These are phyloP conservation scores for Dalbergia cochinchinensis DNA, from an alignment of 306 rosid species.

Conservation along the genomic window DNA sequence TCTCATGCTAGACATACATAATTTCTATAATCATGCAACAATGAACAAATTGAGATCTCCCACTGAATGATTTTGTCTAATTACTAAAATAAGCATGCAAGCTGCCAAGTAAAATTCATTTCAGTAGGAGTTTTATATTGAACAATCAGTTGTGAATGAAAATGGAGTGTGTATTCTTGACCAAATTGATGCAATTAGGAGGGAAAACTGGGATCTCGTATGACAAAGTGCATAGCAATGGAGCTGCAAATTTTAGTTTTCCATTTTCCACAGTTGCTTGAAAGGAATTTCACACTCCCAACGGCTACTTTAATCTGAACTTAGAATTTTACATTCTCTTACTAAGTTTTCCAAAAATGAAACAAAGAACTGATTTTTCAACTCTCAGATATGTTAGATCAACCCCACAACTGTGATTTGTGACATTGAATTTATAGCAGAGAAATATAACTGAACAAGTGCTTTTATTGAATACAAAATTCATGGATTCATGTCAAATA, in stretches of 20 bases:
- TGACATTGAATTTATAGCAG: constrained; percentile 23
- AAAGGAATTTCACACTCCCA: background rate
- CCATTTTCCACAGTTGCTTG: background rate
- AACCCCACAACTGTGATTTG: background rate
- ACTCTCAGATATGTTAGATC: background rate
- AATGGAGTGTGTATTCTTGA: background rate
- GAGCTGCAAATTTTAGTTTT: background rate
- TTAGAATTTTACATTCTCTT: background rate
- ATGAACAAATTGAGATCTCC: too few species aligned
- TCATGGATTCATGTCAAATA: background rate
- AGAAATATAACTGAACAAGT: constrained; percentile 17
- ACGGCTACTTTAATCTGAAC: too few species aligned
- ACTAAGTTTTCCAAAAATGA: background rate
- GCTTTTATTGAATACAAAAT: background rate
- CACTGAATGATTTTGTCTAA: background rate
- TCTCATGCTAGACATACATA: too few species aligned
- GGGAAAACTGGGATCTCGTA: background rate
- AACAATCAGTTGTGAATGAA: background rate
- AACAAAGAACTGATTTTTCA: background rate
- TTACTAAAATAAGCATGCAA: background rate
- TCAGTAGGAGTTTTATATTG: background rate
- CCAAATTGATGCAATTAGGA: background rate
- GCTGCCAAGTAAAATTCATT: background rate
- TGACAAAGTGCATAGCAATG: background rate
- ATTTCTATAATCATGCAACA: too few species aligned